Evolutionary conservation across 257 asterid species (phyloP).

Genomic region (Verbena officinalis): DNA sequence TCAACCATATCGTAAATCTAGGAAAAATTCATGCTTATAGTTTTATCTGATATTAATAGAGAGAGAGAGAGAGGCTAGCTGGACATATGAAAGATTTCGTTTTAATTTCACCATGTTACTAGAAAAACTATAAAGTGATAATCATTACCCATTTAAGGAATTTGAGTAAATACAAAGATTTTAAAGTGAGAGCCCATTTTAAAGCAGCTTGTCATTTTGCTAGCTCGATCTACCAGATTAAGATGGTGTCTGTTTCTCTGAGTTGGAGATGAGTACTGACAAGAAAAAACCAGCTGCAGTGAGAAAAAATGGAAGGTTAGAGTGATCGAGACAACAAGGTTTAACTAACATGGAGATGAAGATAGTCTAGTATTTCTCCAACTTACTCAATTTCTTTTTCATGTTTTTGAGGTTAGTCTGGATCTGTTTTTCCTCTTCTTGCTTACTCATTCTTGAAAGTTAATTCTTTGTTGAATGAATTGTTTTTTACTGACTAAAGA

Average conservation of each 20-base stretch:
- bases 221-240: background rate
- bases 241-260: slow-evolving; percentile 17
- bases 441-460: background rate
- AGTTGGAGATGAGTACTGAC: background rate
- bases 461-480: background rate
- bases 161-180: background rate
- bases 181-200: background rate
- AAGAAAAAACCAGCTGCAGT: background rate
- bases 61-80: too few species aligned
- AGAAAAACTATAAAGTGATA: slow-evolving; percentile 6
- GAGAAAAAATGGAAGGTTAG: background rate
- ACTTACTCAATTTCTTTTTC: background rate
- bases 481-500: background rate
- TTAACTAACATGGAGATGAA: slow-evolving; percentile 20
- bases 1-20: slow-evolving; percentile 42
- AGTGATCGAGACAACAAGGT: background rate
- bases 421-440: background rate
- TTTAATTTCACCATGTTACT: slow-evolving; percentile 4
- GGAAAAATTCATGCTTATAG: slow-evolving; percentile 20
- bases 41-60: background rate
- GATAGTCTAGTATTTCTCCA: background rate
- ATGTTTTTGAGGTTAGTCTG: slow-evolving; percentile 6
- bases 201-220: slow-evolving; percentile 22
- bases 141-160: slow-evolving; percentile 11
- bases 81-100: slow-evolving; percentile 17